Conservation (phyloP, 2,329 filamentous ascomycete genomes). For the Plectosphaerella sp. region DNA sequence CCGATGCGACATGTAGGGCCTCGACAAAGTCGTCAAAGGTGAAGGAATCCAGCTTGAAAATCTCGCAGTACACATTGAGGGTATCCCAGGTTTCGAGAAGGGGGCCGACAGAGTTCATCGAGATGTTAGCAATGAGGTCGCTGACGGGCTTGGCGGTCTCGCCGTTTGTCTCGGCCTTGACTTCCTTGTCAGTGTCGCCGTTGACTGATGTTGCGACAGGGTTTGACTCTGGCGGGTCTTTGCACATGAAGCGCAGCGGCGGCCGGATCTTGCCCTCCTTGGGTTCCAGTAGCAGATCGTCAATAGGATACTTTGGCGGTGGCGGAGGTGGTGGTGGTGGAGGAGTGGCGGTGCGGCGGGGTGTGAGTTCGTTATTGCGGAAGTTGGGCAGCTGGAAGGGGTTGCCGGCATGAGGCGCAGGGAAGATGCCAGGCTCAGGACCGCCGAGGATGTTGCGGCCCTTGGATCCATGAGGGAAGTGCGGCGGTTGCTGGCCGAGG, state of each 20-base stretch:
- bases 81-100: constrained; percentile 94
- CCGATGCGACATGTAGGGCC: constrained; percentile 72
- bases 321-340: constrained; percentile 65
- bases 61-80: constrained; percentile 94
- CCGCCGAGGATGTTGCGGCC: constrained; percentile 24
- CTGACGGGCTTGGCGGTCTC: constrained; percentile 18
- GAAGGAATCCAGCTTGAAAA: constrained; percentile 92
- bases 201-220: constrained; percentile 17
- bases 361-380: constrained; percentile 39
- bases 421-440: constrained; percentile 31
- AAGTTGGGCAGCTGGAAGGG: constrained; percentile 42
- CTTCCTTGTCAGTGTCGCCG: constrained; percentile 27
- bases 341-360: constrained; percentile 18
- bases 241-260: constrained; percentile 70
- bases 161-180: constrained; percentile 24
- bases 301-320: constrained; percentile 88
- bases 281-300: constrained; percentile 79
- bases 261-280: constrained; percentile 66
- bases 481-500: constrained; percentile 34
- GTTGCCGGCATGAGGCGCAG: constrained; percentile 35
- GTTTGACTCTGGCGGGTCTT: constrained; percentile 51
- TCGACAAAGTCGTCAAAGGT: constrained; percentile 96
- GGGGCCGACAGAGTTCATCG: constrained; percentile 80
- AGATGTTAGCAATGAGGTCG: constrained; percentile 55
- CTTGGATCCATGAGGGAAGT: constrained; percentile 32